Base-by-base conservation (phyloP, 2,329 filamentous ascomycete genomes). In the Aspergillus fructus region DNA sequence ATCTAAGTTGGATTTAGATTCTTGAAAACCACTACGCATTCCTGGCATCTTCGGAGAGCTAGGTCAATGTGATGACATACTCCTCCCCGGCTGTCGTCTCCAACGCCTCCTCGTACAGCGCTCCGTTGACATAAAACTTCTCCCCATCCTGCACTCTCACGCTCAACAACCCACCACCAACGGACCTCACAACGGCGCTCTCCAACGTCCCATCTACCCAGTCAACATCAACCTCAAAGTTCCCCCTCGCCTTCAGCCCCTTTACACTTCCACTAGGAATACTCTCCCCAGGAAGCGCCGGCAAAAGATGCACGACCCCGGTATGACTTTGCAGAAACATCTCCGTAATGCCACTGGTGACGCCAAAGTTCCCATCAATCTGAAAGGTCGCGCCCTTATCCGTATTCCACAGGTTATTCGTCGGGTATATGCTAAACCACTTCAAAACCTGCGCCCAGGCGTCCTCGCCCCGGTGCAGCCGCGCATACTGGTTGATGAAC, bases 211-310 rank as follows among this genome's bases (percentile, higher is more conserved):
- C 49, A 17, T 12, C 37, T 11, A 15, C 37, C 75, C 74, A 77
- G n/a, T 62, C 53, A 45, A 77, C 71, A 47, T 69, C 68, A 24
- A 76, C 57, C 34, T 64, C 60, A 61, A 72, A 74, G 4, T 68
- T 69, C 3, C 73, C 74, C 39, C 73, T 63, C 5, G 71, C 71
- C 24, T 70, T 62, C 13, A 75, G 64, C 4, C 71, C 71, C 9
- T 50, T 65, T 30, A 76, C 57, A 47, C 58, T 60, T 3, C 74
- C 75, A 15, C 21, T 50, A 3, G 59, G 59, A 65, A 75, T 73
- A 45, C 19, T 24, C 13, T 63, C 62, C 2, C 40, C 24, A 1
- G 74, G 74, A 47, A 71, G 68, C 6, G 73, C 71, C 15, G 76
- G 75, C 2, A 76, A 58, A 13, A 78, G 59, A 50, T 66, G 60